Base-by-base conservation (phyloP, 768 basidiomycete species). In the Auricularia heimuer region DNA sequence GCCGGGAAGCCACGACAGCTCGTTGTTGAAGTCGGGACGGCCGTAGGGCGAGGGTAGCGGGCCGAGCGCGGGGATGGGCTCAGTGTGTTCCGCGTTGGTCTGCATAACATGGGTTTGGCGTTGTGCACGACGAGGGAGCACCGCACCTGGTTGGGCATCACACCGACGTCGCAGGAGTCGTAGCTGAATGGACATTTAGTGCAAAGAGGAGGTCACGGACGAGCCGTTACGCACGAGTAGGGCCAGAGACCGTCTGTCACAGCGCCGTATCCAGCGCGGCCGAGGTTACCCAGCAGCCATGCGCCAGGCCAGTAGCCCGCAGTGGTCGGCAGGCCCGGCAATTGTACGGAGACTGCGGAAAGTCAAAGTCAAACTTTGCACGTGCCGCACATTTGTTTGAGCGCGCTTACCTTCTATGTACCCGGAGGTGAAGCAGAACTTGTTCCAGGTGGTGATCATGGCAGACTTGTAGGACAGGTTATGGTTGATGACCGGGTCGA, bases 381-480 rank as follows among this genome's bases (percentile, higher is more conserved):
- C 44, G 10, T 2, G 44, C 44, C 11, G 11, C 47, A 18, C 21
- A 3, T 8, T 21, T 1, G 21, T 21, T 18, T 35, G 33, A 35
- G 18, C 35, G 16, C 2, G 65, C 65, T 62, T 36, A 76, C 75
- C 74, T 77, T 93, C 92, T 66, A 94, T 82, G 75, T 89, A 89
- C 7, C 77, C 77, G 1, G 75, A 73, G 6, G 76, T 76, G 73
- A 81, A 81, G 71, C 80, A 81, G 71, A 94, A 86, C 78, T 94
- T 92, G 76, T 94, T 94, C 92, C 92, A 94, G 44, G 83, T 84
- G 75, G 93, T 90, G 3, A 94, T 76, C 90, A 93, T 92, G 3
- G 87, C 91, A 8, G 71, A 71, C 79, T 85, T 69, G 83, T 77
- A 98, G 74, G 77, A 77, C 65, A 89, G 79, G 4, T 77, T 77